phyloP scores from a whole-genome alignment of 805 yeast species.

The Candida sphagnicola region DNA sequence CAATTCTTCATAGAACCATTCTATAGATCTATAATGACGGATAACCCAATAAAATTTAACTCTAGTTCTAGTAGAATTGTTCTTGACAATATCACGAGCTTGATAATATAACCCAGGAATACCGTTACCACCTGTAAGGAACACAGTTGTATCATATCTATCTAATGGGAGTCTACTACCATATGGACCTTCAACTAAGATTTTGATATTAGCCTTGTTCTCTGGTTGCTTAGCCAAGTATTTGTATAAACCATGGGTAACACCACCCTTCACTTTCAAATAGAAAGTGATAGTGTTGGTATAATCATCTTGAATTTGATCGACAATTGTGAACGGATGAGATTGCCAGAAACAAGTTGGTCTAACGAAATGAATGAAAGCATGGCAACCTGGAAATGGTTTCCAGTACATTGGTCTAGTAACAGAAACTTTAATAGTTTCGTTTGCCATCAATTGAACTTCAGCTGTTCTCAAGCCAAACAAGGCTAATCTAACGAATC shows the following conservation, averaged over 20 bases:
- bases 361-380: constrained; percentile 36
- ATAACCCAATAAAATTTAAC: constrained; percentile 36
- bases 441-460: constrained; percentile 33
- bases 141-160: constrained; percentile 24
- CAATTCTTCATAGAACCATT: constrained; percentile 38
- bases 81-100: constrained; percentile 23
- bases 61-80: constrained; percentile 7
- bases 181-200: constrained; percentile 38
- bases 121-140: constrained; percentile 40
- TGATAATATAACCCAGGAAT: constrained; percentile 35
- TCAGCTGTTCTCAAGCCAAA: constrained; percentile 35
- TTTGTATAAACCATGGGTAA: constrained; percentile 36
- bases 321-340: constrained; percentile 41
- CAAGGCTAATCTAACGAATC: constrained; percentile 24
- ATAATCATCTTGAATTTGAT: constrained; percentile 11
- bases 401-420: constrained; percentile 46
- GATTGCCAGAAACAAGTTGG: constrained; percentile 43
- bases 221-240: constrained; percentile 23
- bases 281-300: constrained; percentile 44
- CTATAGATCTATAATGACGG: constrained; percentile 35
- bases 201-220: constrained; percentile 22
- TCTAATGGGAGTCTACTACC: constrained; percentile 28
- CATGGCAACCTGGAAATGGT: constrained; percentile 36
- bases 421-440: constrained; percentile 38
- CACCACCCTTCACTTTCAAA: constrained; percentile 51